These are phyloP conservation scores for Ploettnerulaceae sp. DNA, from an alignment of 2,329 filamentous ascomycete genomes.

Conservation along the genomic window DNA sequence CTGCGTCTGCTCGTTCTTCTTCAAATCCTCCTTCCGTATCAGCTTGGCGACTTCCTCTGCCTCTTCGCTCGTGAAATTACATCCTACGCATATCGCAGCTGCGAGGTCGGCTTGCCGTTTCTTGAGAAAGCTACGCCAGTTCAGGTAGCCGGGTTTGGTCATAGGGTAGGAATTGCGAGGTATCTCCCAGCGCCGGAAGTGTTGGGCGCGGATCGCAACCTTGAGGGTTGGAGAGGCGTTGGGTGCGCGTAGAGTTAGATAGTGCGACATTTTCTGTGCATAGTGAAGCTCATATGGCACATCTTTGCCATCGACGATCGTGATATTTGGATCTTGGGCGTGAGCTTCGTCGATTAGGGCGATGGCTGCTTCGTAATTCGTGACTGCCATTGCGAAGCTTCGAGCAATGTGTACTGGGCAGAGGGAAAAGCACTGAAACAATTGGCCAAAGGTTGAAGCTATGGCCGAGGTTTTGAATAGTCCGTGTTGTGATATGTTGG, in stretches of 20 bases:
- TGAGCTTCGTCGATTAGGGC: slow-evolving; percentile 70
- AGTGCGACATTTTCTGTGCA: slow-evolving; percentile 71
- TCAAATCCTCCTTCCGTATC: slow-evolving; percentile 73
- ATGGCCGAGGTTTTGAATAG: no score
- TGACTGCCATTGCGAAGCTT: slow-evolving; percentile 37
- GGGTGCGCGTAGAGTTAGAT: slow-evolving; percentile 58
- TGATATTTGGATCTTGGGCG: slow-evolving; percentile 58
- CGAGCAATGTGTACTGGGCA: no score
- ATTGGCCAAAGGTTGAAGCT: no score
- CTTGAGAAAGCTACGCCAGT: slow-evolving; percentile 71
- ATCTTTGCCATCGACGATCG: slow-evolving; percentile 39
- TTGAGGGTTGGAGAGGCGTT: slow-evolving; percentile 61
- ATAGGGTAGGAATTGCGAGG: slow-evolving; percentile 68
- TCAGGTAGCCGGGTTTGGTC: slow-evolving; percentile 70
- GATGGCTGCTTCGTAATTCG: slow-evolving; percentile 45
- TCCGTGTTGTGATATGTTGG: no score
- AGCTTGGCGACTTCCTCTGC: slow-evolving; percentile 61
- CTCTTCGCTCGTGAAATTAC: slow-evolving; percentile 42
- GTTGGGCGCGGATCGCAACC: slow-evolving; percentile 77
- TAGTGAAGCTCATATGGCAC: slow-evolving; percentile 79
- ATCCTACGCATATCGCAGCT: slow-evolving; percentile 45
- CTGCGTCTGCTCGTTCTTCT: slow-evolving; percentile 62
- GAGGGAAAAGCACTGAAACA: no score
- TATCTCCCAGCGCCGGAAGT: slow-evolving; percentile 80
- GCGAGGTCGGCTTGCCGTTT: slow-evolving; percentile 65